Evolutionary conservation across 2,329 filamentous ascomycete genomes (phyloP).

Genomic region (Calonectria fujianensis): DNA sequence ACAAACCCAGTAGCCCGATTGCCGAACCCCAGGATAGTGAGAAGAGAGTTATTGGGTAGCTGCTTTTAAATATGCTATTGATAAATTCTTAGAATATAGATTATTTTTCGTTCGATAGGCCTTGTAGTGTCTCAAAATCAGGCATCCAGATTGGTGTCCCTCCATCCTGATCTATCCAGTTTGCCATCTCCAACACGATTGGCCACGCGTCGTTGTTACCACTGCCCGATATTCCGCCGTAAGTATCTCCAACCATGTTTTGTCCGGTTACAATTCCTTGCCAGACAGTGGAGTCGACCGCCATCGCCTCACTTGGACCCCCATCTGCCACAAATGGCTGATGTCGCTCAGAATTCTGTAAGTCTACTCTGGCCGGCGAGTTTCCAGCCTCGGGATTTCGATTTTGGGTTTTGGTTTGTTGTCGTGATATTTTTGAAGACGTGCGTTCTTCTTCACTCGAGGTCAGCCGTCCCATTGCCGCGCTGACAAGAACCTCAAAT

Average conservation of each 20-base stretch:
- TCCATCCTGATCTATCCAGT: constrained; percentile 20
- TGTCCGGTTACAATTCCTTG: background rate
- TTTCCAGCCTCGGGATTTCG: background rate
- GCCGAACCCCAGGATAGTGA: background rate
- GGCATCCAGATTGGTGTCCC: constrained; percentile 21
- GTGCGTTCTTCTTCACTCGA: background rate
- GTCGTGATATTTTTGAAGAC: background rate
- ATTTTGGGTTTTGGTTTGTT: background rate
- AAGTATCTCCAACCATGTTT: background rate
- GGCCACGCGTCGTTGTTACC: constrained; percentile 10
- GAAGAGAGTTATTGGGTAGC: background rate
- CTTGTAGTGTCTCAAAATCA: constrained; percentile 20
- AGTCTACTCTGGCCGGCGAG: background rate
- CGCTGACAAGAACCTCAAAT: constrained; percentile 18
- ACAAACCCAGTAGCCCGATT: background rate
- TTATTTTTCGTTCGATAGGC: background rate
- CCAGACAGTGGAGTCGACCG: too few relatives aligned
- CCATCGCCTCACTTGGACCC: background rate
- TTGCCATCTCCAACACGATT: constrained; percentile 18
- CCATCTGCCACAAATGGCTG: background rate
- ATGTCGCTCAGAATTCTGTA: background rate
- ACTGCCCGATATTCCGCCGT: background rate
- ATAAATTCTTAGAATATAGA: background rate
- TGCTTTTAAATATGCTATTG: background rate
- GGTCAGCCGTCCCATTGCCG: constrained; percentile 10